phyloP scores from a whole-genome alignment of 805 yeast genomes.

The Candida silvicultrix region DNA sequence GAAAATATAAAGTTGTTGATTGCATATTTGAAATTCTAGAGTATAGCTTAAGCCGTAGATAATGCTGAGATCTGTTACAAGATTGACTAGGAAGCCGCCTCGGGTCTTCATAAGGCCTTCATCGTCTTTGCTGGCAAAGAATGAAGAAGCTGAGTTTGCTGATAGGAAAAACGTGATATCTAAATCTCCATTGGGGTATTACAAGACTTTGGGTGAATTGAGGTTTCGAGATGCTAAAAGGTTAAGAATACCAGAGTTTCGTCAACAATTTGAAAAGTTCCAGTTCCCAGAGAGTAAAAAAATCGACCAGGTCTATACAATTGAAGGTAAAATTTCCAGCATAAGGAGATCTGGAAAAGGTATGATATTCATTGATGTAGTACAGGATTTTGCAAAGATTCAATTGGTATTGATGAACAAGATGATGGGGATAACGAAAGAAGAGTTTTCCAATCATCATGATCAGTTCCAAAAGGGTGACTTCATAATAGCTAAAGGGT shows the following conservation, averaged over 20 bases:
- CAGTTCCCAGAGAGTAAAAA: conserved; percentile 19
- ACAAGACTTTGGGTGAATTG: conserved; percentile 18
- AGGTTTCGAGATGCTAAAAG: conserved; percentile 8
- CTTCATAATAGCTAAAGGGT: conserved; percentile 56
- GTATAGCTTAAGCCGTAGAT: not conserved
- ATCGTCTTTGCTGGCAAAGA: conserved; percentile 12
- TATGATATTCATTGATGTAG: conserved; percentile 60
- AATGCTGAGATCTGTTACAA: not conserved
- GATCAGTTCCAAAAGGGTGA: conserved; percentile 63
- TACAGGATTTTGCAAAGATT: conserved; percentile 50
- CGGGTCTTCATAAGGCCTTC: not conserved
- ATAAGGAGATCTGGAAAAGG: conserved; percentile 65
- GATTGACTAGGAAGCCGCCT: not conserved
- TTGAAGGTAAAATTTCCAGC: conserved; percentile 51
- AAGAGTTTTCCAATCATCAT: conserved; percentile 32
- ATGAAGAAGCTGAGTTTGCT: conserved; percentile 19
- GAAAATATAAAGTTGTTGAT: not conserved
- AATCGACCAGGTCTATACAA: conserved; percentile 16
- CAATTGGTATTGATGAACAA: conserved; percentile 60
- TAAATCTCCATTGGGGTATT: conserved; percentile 9
- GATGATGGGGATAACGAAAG: conserved; percentile 33
- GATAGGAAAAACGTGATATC: conserved; percentile 16
- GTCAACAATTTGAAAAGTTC: conserved; percentile 21
- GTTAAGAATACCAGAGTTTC: conserved; percentile 35
- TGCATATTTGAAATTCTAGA: not conserved